Percentiles rank a stretch among this genome's conserved stretches.
These are phyloP conservation scores for Scheffersomyces titani DNA, from an alignment of 1,139 yeast species.

Conservation along the genomic window DNA sequence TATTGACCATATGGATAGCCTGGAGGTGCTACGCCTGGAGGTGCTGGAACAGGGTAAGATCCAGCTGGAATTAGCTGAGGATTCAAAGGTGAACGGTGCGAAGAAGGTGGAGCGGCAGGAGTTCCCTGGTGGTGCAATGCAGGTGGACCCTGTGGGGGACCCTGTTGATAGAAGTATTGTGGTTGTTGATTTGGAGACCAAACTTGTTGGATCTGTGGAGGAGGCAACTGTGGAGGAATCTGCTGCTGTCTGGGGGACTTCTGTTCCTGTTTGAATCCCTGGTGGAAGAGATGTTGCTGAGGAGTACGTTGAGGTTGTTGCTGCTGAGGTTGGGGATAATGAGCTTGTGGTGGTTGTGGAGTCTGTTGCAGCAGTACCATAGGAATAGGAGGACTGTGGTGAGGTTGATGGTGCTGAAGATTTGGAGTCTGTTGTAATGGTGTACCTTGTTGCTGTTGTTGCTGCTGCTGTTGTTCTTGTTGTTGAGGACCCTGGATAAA, in stretches of 20 bases:
- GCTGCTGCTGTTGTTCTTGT: conserved; percentile 4
- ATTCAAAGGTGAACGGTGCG: conserved; percentile 23
- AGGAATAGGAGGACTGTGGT: conserved; percentile 8
- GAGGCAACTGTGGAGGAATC: conserved; percentile 22
- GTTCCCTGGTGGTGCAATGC: conserved; percentile 9
- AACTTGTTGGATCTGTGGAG: conserved; percentile 22
- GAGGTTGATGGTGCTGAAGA: conserved; percentile 9
- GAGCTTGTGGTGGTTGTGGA: conserved; percentile 7
- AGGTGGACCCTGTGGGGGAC: conserved; percentile 18
- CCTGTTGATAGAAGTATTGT: conserved; percentile 22
- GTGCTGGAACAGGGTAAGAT: conserved; percentile 20
- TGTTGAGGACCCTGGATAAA: conserved; percentile 28
- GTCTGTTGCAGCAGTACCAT: conserved; percentile 11
- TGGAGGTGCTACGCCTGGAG: conserved; percentile 29
- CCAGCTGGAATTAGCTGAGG: conserved; percentile 24
- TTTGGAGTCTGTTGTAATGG: conserved; percentile 10
- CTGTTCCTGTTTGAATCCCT: conserved; percentile 18
- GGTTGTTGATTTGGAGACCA: conserved; percentile 29
- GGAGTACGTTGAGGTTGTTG: conserved; percentile 11
- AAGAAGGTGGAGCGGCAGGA: conserved; percentile 7
- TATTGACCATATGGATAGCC: conserved; percentile 39
- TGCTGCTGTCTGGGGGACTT: conserved; percentile 21
- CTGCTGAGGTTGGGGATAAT: conserved; percentile 5
- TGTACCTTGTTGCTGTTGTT: conserved; percentile 8
- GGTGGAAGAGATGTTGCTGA: conserved; percentile 16